phyloP scores from a whole-genome alignment of 2,329 filamentous ascomycete genomes.

The Trichophyton schoenleinii region DNA sequence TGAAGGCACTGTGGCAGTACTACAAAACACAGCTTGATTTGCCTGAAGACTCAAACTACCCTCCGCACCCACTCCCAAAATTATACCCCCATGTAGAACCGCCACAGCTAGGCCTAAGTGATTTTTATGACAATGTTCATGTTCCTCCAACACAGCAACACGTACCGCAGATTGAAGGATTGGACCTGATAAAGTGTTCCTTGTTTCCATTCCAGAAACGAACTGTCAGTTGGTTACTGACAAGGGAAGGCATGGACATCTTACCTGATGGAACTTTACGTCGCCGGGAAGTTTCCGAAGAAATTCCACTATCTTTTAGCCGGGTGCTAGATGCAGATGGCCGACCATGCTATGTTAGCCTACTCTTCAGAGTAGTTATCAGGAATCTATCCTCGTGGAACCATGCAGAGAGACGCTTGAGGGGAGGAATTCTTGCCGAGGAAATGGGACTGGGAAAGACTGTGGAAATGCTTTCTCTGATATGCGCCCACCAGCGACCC shows the following conservation, averaged over 20 bases:
- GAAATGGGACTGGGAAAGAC: slow-evolving; percentile 42
- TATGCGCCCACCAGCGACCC: slow-evolving; percentile 29
- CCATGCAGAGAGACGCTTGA: slow-evolving; percentile 21
- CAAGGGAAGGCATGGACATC: slow-evolving; percentile 31
- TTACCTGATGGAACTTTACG: slow-evolving; percentile 22
- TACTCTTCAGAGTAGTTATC: slow-evolving; percentile 30
- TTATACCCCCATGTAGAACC: not conserved
- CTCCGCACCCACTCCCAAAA: not conserved
- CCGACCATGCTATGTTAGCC: slow-evolving; percentile 29
- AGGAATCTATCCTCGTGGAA: slow-evolving; percentile 26
- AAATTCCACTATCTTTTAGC: slow-evolving; percentile 29
- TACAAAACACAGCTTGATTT: slow-evolving; percentile 13
- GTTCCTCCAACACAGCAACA: slow-evolving; percentile 26
- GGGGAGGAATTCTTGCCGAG: slow-evolving; percentile 38
- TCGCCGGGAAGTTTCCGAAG: slow-evolving; percentile 9
- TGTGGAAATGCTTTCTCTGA: slow-evolving; percentile 37
- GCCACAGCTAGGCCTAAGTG: slow-evolving; percentile 17
- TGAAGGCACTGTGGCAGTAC: slow-evolving; percentile 2
- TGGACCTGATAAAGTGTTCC: slow-evolving; percentile 24
- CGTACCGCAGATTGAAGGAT: slow-evolving; percentile 25
- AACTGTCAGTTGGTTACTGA: slow-evolving; percentile 35
- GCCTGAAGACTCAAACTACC: not conserved
- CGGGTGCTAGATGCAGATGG: slow-evolving; percentile 28
- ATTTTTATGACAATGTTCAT: slow-evolving; percentile 39
- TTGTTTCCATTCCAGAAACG: slow-evolving; percentile 40